Base-by-base conservation (phyloP, 2,329 filamentous ascomycete species). In the Didymella pinodella region DNA sequence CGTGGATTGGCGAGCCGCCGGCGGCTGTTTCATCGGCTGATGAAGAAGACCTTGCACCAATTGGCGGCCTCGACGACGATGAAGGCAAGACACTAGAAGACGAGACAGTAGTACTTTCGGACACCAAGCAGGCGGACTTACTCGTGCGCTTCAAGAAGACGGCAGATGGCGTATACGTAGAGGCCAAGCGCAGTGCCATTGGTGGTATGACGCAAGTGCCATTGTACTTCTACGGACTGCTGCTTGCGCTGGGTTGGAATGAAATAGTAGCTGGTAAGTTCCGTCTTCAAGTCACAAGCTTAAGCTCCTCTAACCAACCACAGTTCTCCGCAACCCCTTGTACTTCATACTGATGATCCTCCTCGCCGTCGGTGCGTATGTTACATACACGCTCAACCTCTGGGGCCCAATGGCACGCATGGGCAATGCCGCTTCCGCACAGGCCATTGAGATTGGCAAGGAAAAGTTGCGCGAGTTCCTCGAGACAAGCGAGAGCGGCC, bases 61-160 rank as follows among this genome's bases (percentile, higher is more conserved):
- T 98, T 62, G 95, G 94, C 25, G 95, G 95, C 36, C 89, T 98
- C 1, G 95, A 98, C 61, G 93, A 97, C 71, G 93, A 97, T 56
- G 93, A 96, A 64, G 93, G 92, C 72, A 96, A 95, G 84, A 96
- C 90, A 64, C 81, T 97, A 22, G 93, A 97, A 72, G 95, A 98
- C 75, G 95, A 99, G 79, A 97, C 96, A 88, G 95, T 91, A 0
- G 87, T 98, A n/a, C 84, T 99, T 46, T 90, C 89, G 71, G 94
- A 98, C 78, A 85, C 88, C 65, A 97, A 97, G 80, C 87, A 91
- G 60, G 91, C 96, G 74, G 93, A 99, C 75, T 85, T 99, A 28
- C 92, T 93, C 10, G 90, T 96, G 14, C 86, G 95, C 54, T 99
- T 99, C 85, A 98, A 97, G 85, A 98, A 98, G 85, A 95, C 92